Percentiles rank a stretch among this genome's conserved stretches.
Evolutionary conservation across 2,329 filamentous ascomycete genomes (phyloP).

Genomic region (Pseudocercospora pini-densiflorae): DNA sequence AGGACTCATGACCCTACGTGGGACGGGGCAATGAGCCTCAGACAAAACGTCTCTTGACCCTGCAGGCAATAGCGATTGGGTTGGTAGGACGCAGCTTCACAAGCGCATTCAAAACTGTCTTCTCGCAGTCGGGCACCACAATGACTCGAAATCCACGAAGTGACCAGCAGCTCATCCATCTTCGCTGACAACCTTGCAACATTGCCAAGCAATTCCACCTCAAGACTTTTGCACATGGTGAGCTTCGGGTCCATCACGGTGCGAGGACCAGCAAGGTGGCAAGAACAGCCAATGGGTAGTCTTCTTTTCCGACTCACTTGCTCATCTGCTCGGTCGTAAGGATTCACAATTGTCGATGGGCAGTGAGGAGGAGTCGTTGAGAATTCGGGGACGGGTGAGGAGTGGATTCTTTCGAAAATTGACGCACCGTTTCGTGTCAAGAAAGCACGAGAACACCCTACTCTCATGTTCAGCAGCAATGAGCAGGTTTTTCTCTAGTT

Average conservation of each 20-base stretch:
- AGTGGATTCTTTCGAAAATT: neutral
- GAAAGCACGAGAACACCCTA: neutral
- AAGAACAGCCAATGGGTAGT: neutral
- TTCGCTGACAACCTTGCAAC: neutral
- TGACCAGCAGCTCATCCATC: neutral
- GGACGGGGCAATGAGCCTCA: neutral
- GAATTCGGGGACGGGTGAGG: neutral
- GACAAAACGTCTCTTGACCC: neutral
- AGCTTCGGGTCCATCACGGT: neutral
- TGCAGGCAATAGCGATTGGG: neutral
- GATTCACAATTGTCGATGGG: neutral
- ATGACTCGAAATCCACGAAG: neutral
- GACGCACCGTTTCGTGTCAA: neutral
- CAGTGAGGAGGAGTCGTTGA: neutral
- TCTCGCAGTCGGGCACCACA: neutral
- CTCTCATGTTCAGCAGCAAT: neutral
- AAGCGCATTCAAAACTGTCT: neutral
- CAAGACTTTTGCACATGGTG: neutral
- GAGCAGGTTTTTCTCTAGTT: neutral
- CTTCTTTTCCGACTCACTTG: neutral
- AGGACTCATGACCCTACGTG: too few relatives aligned
- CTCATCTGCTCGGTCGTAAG: neutral
- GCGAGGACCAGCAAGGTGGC: neutral
- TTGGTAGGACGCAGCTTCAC: neutral
- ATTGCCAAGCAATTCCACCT: neutral